A percentile compares a stretch with the other conserved stretches of the same genome.
Evolutionary conservation across 805 yeast genomes (phyloP).

Genomic region (Candida tibetensis): DNA sequence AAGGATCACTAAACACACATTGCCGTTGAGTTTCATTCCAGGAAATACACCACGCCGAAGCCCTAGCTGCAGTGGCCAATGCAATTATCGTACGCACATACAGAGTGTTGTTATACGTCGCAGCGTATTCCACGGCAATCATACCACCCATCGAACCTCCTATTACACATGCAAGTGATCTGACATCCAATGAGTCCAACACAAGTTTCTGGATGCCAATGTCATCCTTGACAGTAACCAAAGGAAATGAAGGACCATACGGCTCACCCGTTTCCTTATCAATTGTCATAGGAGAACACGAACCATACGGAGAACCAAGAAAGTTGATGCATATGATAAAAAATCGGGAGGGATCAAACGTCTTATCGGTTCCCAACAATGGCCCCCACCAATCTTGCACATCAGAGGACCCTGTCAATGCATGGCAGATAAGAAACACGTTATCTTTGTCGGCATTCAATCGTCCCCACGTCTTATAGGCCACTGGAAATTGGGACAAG

Average conservation of each 20-base stretch:
- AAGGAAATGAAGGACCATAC: slow-evolving; percentile 94
- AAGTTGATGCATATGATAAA: slow-evolving; percentile 87
- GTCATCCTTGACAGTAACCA: slow-evolving; percentile 92
- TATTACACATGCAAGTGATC: slow-evolving; percentile 74
- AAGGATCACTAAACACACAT: slow-evolving; percentile 92
- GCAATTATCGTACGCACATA: slow-evolving; percentile 76
- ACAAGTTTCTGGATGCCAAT: slow-evolving; percentile 73
- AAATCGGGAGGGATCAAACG: slow-evolving; percentile 87
- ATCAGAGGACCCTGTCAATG: slow-evolving; percentile 92
- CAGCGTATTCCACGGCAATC: slow-evolving; percentile 85
- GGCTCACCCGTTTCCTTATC: slow-evolving; percentile 71
- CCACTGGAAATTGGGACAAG: slow-evolving; percentile 76
- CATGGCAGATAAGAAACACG: slow-evolving; percentile 90
- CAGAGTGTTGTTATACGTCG: slow-evolving; percentile 54
- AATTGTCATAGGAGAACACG: slow-evolving; percentile 85
- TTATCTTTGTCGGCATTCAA: slow-evolving; percentile 69
- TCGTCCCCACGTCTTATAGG: slow-evolving; percentile 94
- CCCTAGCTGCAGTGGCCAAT: slow-evolving; percentile 89
- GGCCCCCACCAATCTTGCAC: slow-evolving; percentile 99
- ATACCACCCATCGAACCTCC: slow-evolving; percentile 99
- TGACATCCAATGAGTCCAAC: slow-evolving; percentile 77
- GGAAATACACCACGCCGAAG: slow-evolving; percentile 97
- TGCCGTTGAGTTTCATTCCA: slow-evolving; percentile 99
- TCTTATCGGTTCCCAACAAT: slow-evolving; percentile 74
- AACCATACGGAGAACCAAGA: slow-evolving; percentile 96